Evolutionary conservation across 257 asterid genomes (phyloP).

Genomic region (Petunia axillaris): DNA sequence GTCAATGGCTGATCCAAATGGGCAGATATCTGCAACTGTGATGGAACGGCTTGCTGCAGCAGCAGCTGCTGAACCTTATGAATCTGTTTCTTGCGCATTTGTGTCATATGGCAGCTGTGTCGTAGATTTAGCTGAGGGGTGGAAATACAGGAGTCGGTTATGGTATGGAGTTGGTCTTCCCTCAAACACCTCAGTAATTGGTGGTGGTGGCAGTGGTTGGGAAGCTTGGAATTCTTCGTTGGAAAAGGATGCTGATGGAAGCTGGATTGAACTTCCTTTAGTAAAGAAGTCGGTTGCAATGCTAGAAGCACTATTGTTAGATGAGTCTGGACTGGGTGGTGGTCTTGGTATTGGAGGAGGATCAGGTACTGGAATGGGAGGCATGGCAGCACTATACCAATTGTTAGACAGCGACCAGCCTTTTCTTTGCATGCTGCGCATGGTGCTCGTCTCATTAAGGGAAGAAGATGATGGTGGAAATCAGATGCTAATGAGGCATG

Average conservation of each 20-base stretch:
- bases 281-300: conserved; percentile 84
- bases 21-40: conserved; percentile 77
- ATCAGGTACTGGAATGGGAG: conserved; percentile 99
- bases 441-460: conserved; percentile 92
- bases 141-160: conserved; percentile 95
- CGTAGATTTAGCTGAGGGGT: conserved; percentile 85
- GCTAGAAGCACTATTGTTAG: conserved; percentile 95
- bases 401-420: conserved; percentile 98
- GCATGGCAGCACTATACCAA: conserved; percentile 92
- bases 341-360: conserved; percentile 99
- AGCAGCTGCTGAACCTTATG: conserved; percentile 95
- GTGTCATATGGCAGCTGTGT: conserved; percentile 93
- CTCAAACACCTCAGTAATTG: conserved; percentile 54
- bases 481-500: conserved; percentile 65
- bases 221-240: conserved; percentile 84
- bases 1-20: conserved; percentile 91
- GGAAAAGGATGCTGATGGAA: conserved; percentile 86
- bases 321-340: conserved; percentile 96
- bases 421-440: conserved; percentile 93
- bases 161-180: conserved; percentile 94
- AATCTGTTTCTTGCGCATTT: conserved; percentile 90
- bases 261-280: conserved; percentile 94
- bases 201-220: conserved; percentile 99
- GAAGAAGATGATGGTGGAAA: conserved; percentile 93
- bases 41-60: conserved; percentile 96